Base-by-base conservation (phyloP, 768 basidiomycete species). In the Rickenella mellea region DNA sequence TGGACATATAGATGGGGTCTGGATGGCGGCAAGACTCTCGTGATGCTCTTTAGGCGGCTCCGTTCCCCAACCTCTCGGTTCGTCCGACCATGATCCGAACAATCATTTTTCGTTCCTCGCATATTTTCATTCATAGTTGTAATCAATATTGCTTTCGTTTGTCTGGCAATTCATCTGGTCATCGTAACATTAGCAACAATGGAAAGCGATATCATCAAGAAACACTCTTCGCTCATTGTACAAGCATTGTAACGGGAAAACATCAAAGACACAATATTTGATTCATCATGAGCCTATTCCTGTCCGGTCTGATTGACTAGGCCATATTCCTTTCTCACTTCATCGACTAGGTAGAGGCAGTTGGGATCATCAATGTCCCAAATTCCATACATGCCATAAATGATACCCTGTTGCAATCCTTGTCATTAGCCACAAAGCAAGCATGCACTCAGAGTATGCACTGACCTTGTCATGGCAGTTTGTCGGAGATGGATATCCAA, bases 11-110 rank as follows among this genome's bases (percentile, higher is more conserved):
- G 80, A 55, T 83, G 82, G 82, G 82, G 80, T 10, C 51, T 71
- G 0, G 80, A 82, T 46, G 82, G 81, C 6, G 82, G 81, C 12
- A 79, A 74, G 55, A 83, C 78, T 0, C 50, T 83, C 27, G 79
- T 73, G 66, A 71, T 70, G 12, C 65, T 83, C 9, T 83, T 84
- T 57, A 67, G 80, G 46, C 71, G 82, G 17, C 63, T 84, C 35
- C 70, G 78, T 19, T 81, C 81, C 20, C 81, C 80, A 11, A 62
- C n/a, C n/a, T n/a, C n/a, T n/a, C n/a, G n/a, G n/a, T n/a, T n/a
- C n/a, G n/a, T n/a, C n/a, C n/a, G n/a, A n/a, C n/a, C n/a, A n/a
- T n/a, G n/a, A n/a, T n/a, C n/a, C n/a, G n/a, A n/a, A n/a, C n/a
- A n/a, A n/a, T n/a, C n/a, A n/a, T n/a, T n/a, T n/a, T n/a, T n/a